A percentile compares a stretch with the other conserved stretches of the same genome.
These are phyloP conservation scores for Andalucia godoyi DNA, from an alignment of 78 protist species.

Conservation along the genomic window DNA sequence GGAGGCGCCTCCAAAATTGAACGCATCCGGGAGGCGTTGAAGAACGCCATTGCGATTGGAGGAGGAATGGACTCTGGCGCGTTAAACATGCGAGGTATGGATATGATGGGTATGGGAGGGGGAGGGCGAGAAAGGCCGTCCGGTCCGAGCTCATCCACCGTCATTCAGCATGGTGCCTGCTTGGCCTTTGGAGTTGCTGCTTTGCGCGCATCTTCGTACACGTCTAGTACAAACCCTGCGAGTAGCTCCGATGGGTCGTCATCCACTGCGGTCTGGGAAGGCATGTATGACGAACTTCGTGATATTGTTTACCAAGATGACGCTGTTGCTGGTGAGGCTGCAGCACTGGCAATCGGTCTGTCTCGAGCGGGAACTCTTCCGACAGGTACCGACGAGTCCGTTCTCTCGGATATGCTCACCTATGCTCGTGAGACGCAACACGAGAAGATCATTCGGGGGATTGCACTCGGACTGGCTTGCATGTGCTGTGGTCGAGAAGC, in stretches of 20 bases:
- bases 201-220: slow-evolving; percentile 48
- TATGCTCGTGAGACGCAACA: slow-evolving; percentile 94
- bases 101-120: too few relatives aligned
- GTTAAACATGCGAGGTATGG: too few relatives aligned
- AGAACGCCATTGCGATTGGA: neutral
- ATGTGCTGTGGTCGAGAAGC: slow-evolving; percentile 78
- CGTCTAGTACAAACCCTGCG: neutral
- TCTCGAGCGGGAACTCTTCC: slow-evolving; percentile 72
- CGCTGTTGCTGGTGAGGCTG: slow-evolving; percentile 95
- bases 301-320: slow-evolving; percentile 44
- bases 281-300: slow-evolving; percentile 56
- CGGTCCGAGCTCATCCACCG: neutral
- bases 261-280: neutral
- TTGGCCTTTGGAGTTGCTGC: slow-evolving; percentile 92
- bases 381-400: slow-evolving; percentile 35
- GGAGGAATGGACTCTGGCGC: too few relatives aligned
- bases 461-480: slow-evolving; percentile 78
- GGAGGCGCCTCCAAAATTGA: neutral
- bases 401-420: slow-evolving; percentile 66
- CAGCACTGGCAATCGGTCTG: slow-evolving; percentile 91
- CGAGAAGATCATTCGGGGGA: slow-evolving; percentile 91
- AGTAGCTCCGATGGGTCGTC: neutral
- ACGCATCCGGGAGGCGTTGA: neutral
- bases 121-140: too few relatives aligned
- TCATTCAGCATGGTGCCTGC: slow-evolving; percentile 82